Evolutionary conservation across 1,139 yeast genomes (phyloP), one percentile per base, ranked within the genome.

Genomic region (Blastobotrys buckinghamii): DNA sequence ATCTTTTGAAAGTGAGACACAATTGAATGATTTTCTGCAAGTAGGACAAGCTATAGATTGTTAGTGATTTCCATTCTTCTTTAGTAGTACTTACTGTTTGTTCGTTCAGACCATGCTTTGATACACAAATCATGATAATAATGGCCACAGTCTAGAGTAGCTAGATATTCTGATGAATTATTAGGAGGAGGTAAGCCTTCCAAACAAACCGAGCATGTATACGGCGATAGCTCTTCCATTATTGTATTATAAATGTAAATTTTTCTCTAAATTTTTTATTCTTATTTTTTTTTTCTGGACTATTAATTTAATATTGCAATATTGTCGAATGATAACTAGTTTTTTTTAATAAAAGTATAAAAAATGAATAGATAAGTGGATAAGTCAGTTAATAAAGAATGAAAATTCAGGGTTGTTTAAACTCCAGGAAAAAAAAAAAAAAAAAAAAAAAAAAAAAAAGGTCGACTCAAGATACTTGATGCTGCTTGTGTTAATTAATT

Each of bases 81-180:
- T 16, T n/a, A 30, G 27, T 15, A 16, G 33, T 6, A 57, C 65
- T 50, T 52, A 56, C 78, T 71, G 59, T 77, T 78, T 34, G 81
- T 74, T 39, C 75, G 71, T 39, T 66, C 60, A 13, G 78, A 65
- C 83, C 83, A 78, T 44, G 71, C 71, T 30, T 62, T 53, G 30
- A 78, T 66, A 55, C 83, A 78, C 22, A 62, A 56, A 35, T 72
- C 71, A 58, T 78, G 82, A 58, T 76, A 77, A 40, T 59, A 57
- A 59, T 75, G 79, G 26, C 49, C 49, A 27, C 49, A 46, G 9
- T 36, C 45, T 32, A 46, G 34, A 15, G 49, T 46, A 32, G 49
- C 49, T 10, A 46, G 39, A 9, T 22, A 33, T 35, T 34, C 45
- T 12, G 22, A 12, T 24, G 40, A 29, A 9, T 29, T 42, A 19